Evolutionary conservation across 257 asterid genomes (phyloP).

Genomic region (Solanum bulbocastanum): DNA sequence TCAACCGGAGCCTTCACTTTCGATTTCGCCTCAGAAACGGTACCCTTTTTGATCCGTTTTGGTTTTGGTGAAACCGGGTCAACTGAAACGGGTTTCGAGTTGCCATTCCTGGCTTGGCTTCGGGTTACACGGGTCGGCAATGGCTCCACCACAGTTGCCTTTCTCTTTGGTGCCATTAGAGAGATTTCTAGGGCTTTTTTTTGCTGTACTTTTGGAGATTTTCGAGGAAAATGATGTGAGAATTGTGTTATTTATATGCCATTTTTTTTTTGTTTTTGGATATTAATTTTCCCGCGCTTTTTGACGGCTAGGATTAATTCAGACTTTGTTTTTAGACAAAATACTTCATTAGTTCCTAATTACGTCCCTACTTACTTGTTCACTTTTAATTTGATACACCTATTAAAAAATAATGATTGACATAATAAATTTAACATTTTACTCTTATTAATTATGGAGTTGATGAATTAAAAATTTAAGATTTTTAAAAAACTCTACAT

Average conservation of each 20-base stretch:
- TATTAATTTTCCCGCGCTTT: conserved; percentile 40
- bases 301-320: conserved; percentile 26
- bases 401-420: too few species aligned
- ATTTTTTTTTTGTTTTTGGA: background rate
- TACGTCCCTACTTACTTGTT: too few species aligned
- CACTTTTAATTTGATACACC: rapidly evolving
- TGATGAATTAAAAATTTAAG: too few species aligned
- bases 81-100: conserved; percentile 5
- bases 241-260: background rate
- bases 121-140: conserved; percentile 20
- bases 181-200: background rate
- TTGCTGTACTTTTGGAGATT: background rate
- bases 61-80: conserved; percentile 19
- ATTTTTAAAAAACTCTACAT: rapidly evolving
- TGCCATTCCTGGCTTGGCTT: conserved; percentile 19
- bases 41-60: conserved; percentile 18
- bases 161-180: conserved; percentile 29
- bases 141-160: conserved; percentile 2
- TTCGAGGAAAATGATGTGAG: background rate
- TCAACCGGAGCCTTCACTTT: background rate
- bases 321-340: background rate
- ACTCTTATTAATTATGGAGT: too few species aligned
- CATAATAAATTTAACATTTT: rapidly evolving
- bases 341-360: background rate
- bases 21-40: background rate